Evolutionary conservation across 1,139 yeast genomes (phyloP).

Genomic region (Taphrina communis): DNA sequence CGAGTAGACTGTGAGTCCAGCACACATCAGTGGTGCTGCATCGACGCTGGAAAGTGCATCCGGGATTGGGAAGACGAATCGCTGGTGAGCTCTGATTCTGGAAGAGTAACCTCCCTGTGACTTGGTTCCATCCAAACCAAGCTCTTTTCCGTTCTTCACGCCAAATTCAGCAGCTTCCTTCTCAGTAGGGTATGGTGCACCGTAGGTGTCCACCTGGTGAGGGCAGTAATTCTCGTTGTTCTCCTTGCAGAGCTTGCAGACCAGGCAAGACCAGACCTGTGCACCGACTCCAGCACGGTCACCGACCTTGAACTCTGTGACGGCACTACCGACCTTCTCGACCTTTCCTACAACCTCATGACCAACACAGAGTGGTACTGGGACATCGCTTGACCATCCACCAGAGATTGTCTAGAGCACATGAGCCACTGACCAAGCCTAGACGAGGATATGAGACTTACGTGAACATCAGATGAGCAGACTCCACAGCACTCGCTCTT

Average conservation of each 20-base stretch:
- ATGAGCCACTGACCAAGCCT: background rate
- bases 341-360: conserved; percentile 67
- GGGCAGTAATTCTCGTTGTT: conserved; percentile 61
- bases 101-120: conserved; percentile 70
- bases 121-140: conserved; percentile 46
- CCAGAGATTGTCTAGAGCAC: conserved; percentile 52
- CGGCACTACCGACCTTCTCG: conserved; percentile 59
- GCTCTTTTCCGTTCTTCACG: conserved; percentile 34
- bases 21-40: conserved; percentile 74
- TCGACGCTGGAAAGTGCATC: conserved; percentile 56
- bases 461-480: conserved; percentile 66
- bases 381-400: conserved; percentile 53
- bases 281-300: conserved; percentile 72
- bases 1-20: conserved; percentile 68
- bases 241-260: conserved; percentile 59
- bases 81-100: conserved; percentile 62
- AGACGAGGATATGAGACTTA: background rate
- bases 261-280: conserved; percentile 57
- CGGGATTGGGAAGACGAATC: conserved; percentile 64
- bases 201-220: conserved; percentile 56
- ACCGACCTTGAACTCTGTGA: conserved; percentile 55
- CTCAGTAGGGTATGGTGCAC: conserved; percentile 44
- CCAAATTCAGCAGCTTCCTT: conserved; percentile 38
- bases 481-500: conserved; percentile 60
- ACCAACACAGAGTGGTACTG: conserved; percentile 55